Evolutionary conservation across 2,329 filamentous ascomycete species (phyloP).

Genomic region (Diplocarpon rosae): DNA sequence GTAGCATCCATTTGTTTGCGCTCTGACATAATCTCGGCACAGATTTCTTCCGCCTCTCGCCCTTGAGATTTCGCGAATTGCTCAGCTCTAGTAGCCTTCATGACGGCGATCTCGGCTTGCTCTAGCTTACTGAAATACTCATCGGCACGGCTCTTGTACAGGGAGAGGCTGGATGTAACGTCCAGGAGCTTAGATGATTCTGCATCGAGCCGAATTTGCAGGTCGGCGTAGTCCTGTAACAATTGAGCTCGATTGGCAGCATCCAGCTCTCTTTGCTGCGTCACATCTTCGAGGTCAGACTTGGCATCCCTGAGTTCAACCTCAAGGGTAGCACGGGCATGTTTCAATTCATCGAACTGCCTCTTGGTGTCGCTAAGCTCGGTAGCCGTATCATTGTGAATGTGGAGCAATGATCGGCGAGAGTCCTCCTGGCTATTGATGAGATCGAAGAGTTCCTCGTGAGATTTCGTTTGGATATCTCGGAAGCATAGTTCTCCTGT

Average conservation of each 20-base stretch:
- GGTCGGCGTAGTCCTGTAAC: slow-evolving; percentile 81
- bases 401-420: slow-evolving; percentile 66
- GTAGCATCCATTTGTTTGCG: slow-evolving; percentile 78
- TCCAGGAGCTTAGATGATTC: slow-evolving; percentile 80
- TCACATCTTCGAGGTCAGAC: slow-evolving; percentile 75
- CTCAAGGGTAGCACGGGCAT: slow-evolving; percentile 67
- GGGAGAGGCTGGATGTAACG: slow-evolving; percentile 67
- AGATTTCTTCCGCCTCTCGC: slow-evolving; percentile 83
- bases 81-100: slow-evolving; percentile 85
- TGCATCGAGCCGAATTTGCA: slow-evolving; percentile 85
- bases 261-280: slow-evolving; percentile 72
- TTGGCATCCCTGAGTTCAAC: slow-evolving; percentile 76
- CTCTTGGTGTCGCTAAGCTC: slow-evolving; percentile 81
- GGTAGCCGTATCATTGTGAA: slow-evolving; percentile 73
- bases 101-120: slow-evolving; percentile 88
- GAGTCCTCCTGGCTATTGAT: slow-evolving; percentile 91
- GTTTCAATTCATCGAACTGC: slow-evolving; percentile 77
- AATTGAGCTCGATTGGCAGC: slow-evolving; percentile 78
- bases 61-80: slow-evolving; percentile 88
- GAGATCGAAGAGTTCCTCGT: slow-evolving; percentile 86
- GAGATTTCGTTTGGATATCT: slow-evolving; percentile 84
- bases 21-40: slow-evolving; percentile 81
- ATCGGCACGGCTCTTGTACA: slow-evolving; percentile 87
- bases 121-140: slow-evolving; percentile 97
- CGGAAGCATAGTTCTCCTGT: slow-evolving; percentile 80